phyloP scores from a whole-genome alignment of 768 basidiomycete genomes.

The Auricularia heimuer region DNA sequence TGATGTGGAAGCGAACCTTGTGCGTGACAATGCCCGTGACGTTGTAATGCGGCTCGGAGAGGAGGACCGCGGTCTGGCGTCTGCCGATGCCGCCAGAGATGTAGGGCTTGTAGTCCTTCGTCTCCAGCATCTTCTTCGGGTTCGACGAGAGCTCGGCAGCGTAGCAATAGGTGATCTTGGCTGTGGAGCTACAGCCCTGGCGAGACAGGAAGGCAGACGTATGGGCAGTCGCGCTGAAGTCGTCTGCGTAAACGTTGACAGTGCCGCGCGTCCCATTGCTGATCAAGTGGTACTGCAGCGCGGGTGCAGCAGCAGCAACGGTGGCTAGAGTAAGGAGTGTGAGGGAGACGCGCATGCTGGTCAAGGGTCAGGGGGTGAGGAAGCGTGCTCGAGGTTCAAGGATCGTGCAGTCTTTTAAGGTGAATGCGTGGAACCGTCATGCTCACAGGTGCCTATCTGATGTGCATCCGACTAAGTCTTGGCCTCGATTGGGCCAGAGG shows the following conservation, averaged over 20 bases:
- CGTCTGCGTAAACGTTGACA: background rate
- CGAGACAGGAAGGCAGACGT: constrained; percentile 1
- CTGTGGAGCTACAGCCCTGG: background rate
- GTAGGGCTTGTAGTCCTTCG: background rate
- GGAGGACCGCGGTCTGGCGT: background rate
- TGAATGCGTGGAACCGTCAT: too few relatives aligned
- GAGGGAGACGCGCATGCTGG: too few relatives aligned
- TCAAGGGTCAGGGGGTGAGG: too few relatives aligned
- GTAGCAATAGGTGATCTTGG: background rate
- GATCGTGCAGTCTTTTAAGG: too few relatives aligned
- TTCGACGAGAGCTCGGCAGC: background rate
- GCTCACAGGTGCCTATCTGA: too few relatives aligned
- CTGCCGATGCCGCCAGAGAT: background rate
- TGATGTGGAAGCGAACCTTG: constrained; percentile 1
- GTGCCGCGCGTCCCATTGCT: background rate
- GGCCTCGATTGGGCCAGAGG: too few relatives aligned
- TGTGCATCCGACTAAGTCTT: too few relatives aligned
- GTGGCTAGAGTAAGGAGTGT: too few relatives aligned
- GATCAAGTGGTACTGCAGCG: background rate
- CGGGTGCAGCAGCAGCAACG: too few relatives aligned
- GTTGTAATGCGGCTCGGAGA: background rate
- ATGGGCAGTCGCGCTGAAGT: background rate
- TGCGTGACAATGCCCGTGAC: background rate
- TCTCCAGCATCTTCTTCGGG: background rate
- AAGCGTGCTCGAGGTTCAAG: too few relatives aligned